phyloP scores from a whole-genome alignment of 371 early-diverging fungal species.

The Basidiobolus meristosporus region DNA sequence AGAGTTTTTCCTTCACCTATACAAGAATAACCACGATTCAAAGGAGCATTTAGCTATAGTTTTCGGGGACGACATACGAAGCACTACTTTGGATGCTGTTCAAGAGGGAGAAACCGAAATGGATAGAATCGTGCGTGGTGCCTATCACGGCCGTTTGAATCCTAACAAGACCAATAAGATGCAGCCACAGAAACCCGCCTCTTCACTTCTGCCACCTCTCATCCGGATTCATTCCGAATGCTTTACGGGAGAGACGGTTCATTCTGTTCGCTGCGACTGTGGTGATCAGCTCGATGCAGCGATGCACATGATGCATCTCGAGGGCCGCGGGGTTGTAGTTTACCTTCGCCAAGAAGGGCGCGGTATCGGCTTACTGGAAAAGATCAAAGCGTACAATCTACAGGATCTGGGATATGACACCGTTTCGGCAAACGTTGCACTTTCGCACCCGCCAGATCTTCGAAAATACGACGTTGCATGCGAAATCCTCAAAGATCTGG shows the following conservation, averaged over 20 bases:
- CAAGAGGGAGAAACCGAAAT: slow-evolving; percentile 51
- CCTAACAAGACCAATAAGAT: neutral
- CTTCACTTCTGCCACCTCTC: too few species aligned
- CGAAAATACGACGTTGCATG: slow-evolving; percentile 84
- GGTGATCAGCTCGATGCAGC: slow-evolving; percentile 86
- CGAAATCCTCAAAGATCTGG: slow-evolving; percentile 72
- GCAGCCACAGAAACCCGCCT: too few species aligned
- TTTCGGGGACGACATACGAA: slow-evolving; percentile 63
- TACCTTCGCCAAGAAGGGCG: slow-evolving; percentile 93
- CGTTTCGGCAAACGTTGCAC: slow-evolving; percentile 71
- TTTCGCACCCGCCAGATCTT: slow-evolving; percentile 81
- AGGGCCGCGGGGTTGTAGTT: slow-evolving; percentile 73
- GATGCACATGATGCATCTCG: slow-evolving; percentile 67
- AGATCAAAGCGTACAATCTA: slow-evolving; percentile 89
- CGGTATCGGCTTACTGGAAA: slow-evolving; percentile 83
- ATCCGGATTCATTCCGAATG: slow-evolving; percentile 92
- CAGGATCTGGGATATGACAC: slow-evolving; percentile 93
- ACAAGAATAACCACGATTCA: slow-evolving; percentile 61
- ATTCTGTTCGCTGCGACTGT: slow-evolving; percentile 88
- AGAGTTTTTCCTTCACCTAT: slow-evolving; percentile 68
- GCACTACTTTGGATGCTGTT: slow-evolving; percentile 37
- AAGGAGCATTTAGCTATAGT: slow-evolving; percentile 90
- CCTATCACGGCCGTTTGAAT: slow-evolving; percentile 17
- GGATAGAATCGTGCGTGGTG: slow-evolving; percentile 62
- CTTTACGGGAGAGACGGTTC: slow-evolving; percentile 90